These are phyloP conservation scores for Pisolithus albus DNA, from an alignment of 768 basidiomycete species.

Conservation along the genomic window DNA sequence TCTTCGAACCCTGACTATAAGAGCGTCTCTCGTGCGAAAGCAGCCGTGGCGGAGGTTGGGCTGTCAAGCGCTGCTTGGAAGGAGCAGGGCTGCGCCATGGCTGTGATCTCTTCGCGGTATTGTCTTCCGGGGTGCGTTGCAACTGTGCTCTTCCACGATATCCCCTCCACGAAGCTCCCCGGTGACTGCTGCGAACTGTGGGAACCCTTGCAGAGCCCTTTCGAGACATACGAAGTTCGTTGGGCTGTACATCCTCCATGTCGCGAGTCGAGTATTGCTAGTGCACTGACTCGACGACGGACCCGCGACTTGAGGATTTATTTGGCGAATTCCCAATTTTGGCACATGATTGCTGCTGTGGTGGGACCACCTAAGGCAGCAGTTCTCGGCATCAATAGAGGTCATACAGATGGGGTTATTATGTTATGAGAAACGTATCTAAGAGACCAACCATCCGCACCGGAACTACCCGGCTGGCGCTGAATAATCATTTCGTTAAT, in stretches of 20 bases:
- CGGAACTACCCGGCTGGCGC: too few relatives aligned
- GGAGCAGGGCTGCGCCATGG: not conserved
- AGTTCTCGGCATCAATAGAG: too few relatives aligned
- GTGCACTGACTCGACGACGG: not conserved
- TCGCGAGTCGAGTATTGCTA: too few relatives aligned
- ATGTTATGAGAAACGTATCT: too few relatives aligned
- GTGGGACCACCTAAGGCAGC: slow-evolving; percentile 2
- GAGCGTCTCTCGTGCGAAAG: not conserved
- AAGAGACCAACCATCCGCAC: too few relatives aligned
- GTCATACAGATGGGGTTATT: too few relatives aligned
- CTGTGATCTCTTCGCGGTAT: not conserved
- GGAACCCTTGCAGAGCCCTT: slow-evolving; percentile 28
- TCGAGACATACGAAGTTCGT: slow-evolving; percentile 30
- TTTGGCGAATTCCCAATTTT: slow-evolving; percentile 13
- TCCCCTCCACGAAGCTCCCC: slow-evolving; percentile 1
- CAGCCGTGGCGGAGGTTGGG: not conserved
- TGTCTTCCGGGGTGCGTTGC: not conserved
- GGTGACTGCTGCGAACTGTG: slow-evolving; percentile 11
- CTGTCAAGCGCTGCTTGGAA: not conserved
- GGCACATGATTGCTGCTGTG: slow-evolving; percentile 5
- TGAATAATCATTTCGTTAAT: too few relatives aligned
- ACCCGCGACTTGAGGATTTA: slow-evolving; percentile 5
- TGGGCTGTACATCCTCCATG: slow-evolving; percentile 37
- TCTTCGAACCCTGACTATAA: not conserved
- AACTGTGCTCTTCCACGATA: not conserved